A percentile compares a stretch with the other conserved stretches of the same genome.
These are phyloP conservation scores for Taiozyma sp. DNA, from an alignment of 1,139 yeast genomes.

Conservation along the genomic window DNA sequence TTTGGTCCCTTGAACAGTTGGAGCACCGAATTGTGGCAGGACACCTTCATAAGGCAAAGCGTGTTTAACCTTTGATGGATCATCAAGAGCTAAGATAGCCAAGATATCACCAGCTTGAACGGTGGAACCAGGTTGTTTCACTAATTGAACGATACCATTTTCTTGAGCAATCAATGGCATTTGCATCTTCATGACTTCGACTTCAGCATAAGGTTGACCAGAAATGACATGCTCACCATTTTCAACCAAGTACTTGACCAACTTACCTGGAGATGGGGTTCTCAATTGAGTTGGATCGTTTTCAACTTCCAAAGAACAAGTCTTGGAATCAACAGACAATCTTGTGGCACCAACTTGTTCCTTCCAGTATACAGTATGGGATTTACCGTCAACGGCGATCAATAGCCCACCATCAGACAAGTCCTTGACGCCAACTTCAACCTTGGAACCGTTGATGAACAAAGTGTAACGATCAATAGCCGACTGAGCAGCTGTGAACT, in stretches of 20 bases:
- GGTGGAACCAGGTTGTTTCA: conserved; percentile 98
- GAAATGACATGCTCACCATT: conserved; percentile 90
- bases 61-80: conserved; percentile 95
- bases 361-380: conserved; percentile 95
- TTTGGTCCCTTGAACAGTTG: conserved; percentile 77
- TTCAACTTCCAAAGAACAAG: conserved; percentile 89
- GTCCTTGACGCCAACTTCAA: conserved; percentile 80
- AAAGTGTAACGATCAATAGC: conserved; percentile 80
- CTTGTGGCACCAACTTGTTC: conserved; percentile 98
- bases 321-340: conserved; percentile 89
- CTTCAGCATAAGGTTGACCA: conserved; percentile 97
- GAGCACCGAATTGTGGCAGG: conserved; percentile 83
- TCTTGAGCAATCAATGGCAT: conserved; percentile 92
- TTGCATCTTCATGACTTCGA: conserved; percentile 98
- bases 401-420: conserved; percentile 93
- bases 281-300: conserved; percentile 98
- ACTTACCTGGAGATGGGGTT: conserved; percentile 98
- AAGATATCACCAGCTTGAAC: conserved; percentile 94
- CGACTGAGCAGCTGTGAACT: conserved; percentile 93
- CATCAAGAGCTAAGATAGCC: conserved; percentile 91
- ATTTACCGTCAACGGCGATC: conserved; percentile 83
- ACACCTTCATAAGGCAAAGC: conserved; percentile 95
- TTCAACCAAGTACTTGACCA: conserved; percentile 89
- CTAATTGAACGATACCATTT: conserved; percentile 85
- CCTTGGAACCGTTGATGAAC: conserved; percentile 90